These are phyloP conservation scores for Edaphochlamys debaryana DNA, from an alignment of 139 green algal genomes.

Conservation along the genomic window DNA sequence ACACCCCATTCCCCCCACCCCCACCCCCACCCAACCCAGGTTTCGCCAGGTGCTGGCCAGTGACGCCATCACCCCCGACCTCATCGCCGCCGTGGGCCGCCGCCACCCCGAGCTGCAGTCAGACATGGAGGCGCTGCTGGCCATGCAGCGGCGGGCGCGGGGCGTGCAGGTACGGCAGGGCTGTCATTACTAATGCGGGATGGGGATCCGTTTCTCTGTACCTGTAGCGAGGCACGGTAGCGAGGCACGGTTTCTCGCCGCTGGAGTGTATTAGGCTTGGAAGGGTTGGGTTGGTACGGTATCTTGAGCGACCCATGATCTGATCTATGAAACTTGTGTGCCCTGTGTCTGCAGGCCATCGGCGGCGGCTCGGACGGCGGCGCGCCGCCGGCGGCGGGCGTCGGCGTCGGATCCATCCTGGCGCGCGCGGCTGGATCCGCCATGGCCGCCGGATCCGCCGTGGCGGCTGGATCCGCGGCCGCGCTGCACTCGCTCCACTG, in stretches of 20 bases:
- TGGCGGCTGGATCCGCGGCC: no score
- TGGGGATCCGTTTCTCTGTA: not conserved
- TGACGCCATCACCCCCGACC: not conserved
- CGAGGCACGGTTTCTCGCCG: not conserved
- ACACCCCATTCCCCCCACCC: no score
- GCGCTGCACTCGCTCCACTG: not conserved
- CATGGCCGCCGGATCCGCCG: not conserved
- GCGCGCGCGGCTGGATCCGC: not conserved
- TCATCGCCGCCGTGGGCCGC: not conserved
- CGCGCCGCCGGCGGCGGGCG: no score
- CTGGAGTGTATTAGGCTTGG: not conserved
- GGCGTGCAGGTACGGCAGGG: not conserved
- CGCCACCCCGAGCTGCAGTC: constrained; percentile 14
- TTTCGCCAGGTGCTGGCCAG: constrained; percentile 25
- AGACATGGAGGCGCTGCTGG: constrained; percentile 18
- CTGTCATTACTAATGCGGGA: not conserved
- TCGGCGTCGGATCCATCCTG: no score
- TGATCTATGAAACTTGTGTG: not conserved
- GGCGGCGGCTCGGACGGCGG: no score
- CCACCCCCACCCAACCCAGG: no score
- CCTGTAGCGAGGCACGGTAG: no score
- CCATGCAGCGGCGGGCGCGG: constrained; percentile 3
- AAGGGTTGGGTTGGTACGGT: not conserved
- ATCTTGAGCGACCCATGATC: not conserved
- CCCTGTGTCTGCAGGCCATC: no score